These are phyloP conservation scores for Poa annua DNA, from an alignment of 176 grass and related monocot species.

Conservation along the genomic window DNA sequence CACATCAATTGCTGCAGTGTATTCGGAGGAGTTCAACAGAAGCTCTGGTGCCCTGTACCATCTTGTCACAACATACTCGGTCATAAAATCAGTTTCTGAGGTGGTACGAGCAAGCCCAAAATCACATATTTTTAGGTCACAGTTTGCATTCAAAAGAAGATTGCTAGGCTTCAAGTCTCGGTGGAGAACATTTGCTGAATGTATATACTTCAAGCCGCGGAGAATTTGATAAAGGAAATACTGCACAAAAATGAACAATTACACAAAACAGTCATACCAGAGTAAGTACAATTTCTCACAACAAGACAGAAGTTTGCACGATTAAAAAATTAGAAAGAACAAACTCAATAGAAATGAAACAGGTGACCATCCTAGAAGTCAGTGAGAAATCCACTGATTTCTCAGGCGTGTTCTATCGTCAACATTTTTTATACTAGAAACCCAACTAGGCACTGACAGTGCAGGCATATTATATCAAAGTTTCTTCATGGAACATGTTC, in stretches of 20 bases:
- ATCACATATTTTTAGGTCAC: conserved; percentile 98
- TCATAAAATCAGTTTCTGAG: conserved; percentile 99
- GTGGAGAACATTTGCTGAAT: conserved; percentile 98
- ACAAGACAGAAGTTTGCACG: conserved; percentile 16
- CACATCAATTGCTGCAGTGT: conserved; percentile 97
- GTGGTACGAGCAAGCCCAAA: conserved; percentile 99
- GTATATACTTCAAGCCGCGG: conserved; percentile 97
- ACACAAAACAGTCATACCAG: conserved; percentile 31
- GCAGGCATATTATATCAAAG: conserved; percentile 9
- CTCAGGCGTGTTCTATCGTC: not conserved
- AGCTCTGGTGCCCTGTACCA: conserved; percentile 98
- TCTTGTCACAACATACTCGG: conserved; percentile 99
- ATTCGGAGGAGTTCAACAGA: conserved; percentile 94
- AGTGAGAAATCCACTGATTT: conserved; percentile 4
- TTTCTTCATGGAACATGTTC: conserved; percentile 2
- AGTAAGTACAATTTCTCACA: conserved; percentile 4
- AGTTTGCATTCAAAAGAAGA: conserved; percentile 98
- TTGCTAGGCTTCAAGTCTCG: conserved; percentile 99
- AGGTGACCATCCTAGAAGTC: not conserved
- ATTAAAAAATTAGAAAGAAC: not conserved
- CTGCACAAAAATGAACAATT: conserved; percentile 53
- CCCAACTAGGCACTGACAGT: not conserved
- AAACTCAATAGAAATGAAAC: not conserved
- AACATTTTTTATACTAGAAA: conserved; percentile 27
- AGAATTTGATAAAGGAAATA: conserved; percentile 99